These are phyloP conservation scores for Epichloe uncinata DNA, from an alignment of 2,329 filamentous ascomycete genomes.

Conservation along the genomic window DNA sequence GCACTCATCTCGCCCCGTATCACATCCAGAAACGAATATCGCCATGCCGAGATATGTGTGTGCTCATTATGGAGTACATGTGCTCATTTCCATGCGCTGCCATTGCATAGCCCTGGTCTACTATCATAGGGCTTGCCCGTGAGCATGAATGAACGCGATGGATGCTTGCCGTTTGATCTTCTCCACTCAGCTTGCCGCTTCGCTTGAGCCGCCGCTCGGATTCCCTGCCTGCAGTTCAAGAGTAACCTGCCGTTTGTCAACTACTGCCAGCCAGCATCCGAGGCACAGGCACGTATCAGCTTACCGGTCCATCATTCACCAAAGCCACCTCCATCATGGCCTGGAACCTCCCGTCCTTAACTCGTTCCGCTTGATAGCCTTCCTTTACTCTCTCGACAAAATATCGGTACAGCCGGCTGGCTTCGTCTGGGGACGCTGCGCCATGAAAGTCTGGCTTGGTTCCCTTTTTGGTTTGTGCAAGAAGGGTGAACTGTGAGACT, in stretches of 20 bases:
- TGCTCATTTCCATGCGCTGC: neutral
- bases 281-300: constrained; percentile 5
- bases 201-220: constrained; percentile 1
- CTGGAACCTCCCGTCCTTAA: constrained; percentile 94
- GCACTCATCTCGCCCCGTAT: neutral
- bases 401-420: constrained; percentile 67
- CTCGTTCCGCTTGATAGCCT: constrained; percentile 57
- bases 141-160: too few species aligned
- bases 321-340: constrained; percentile 97
- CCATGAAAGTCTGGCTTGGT: constrained; percentile 92
- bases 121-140: neutral
- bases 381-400: constrained; percentile 68
- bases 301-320: constrained; percentile 69
- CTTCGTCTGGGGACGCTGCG: constrained; percentile 65
- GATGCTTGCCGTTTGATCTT: neutral
- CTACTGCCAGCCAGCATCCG: neutral
- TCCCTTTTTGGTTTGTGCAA: constrained; percentile 89
- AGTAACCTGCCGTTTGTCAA: constrained; percentile 10
- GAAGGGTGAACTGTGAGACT: constrained; percentile 95
- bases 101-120: neutral
- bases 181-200: neutral
- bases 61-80: neutral
- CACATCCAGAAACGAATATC: neutral
- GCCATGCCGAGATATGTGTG: neutral
- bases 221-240: constrained; percentile 10